Evolutionary conservation across 169 alveolate species (phyloP).

Genomic region (Miamiensis avidus): DNA sequence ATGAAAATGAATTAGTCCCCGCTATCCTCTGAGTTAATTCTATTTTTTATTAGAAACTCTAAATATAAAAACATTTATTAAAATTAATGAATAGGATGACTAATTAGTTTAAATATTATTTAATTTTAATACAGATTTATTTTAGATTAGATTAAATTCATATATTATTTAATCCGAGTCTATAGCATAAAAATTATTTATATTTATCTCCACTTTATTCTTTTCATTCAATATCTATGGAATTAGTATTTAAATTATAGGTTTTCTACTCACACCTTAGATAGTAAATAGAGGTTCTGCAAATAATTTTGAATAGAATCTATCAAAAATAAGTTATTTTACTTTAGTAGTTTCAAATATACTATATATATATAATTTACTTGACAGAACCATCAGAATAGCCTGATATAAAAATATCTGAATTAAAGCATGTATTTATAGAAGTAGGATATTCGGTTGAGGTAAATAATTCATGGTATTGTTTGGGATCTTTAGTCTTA

Average conservation of each 20-base stretch:
- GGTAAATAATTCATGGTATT: background rate
- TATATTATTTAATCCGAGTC: background rate
- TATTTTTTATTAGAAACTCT: too few species aligned
- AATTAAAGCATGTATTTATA: background rate
- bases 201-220: too few species aligned
- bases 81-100: too few species aligned
- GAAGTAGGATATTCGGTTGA: background rate
- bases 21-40: too few species aligned
- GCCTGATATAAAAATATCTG: constrained; percentile 12
- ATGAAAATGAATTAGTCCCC: too few species aligned
- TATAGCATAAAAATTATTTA: background rate
- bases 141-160: too few species aligned
- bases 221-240: background rate
- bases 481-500: constrained; percentile 11
- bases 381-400: constrained; percentile 28
- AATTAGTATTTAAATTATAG: constrained; percentile 1
- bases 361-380: constrained; percentile 1
- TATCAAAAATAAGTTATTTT: background rate
- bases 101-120: too few species aligned
- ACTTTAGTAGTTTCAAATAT: background rate
- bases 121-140: background rate
- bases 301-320: constrained; percentile 1
- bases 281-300: constrained; percentile 4
- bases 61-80: too few species aligned
- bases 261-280: constrained; percentile 6